phyloP scores from a whole-genome alignment of 495 filamentous ascomycete genomes.

The Venustampulla echinocandica region DNA sequence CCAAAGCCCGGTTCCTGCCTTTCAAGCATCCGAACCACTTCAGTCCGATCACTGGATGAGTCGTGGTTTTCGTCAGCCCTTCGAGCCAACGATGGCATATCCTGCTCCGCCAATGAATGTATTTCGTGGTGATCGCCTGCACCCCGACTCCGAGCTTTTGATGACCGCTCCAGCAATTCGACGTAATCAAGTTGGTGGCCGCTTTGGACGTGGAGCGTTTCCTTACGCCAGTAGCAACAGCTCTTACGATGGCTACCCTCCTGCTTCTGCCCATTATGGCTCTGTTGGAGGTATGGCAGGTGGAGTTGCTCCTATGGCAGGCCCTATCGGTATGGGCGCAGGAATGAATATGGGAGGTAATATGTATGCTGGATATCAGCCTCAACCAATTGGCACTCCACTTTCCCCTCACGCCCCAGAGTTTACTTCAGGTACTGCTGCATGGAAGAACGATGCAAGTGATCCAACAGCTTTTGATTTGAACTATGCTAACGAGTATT shows the following conservation, averaged over 20 bases:
- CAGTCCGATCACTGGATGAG: constrained; percentile 25
- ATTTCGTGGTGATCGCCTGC: constrained; percentile 37
- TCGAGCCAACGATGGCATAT: constrained; percentile 13
- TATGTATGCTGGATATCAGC: constrained; percentile 46
- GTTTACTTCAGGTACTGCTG: constrained; percentile 48
- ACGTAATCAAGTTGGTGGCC: constrained; percentile 29
- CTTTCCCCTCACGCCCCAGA: constrained; percentile 81
- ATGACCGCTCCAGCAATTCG: constrained; percentile 22
- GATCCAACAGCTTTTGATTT: not conserved
- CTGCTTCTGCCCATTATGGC: constrained; percentile 23
- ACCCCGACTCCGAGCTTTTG: constrained; percentile 36
- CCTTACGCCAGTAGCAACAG: constrained; percentile 22
- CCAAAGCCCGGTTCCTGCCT: constrained; percentile 21
- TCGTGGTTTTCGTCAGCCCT: constrained; percentile 29
- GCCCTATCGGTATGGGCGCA: constrained; percentile 24
- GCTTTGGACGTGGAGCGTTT: constrained; percentile 25
- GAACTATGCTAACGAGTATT: constrained; percentile 6
- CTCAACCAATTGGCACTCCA: constrained; percentile 65
- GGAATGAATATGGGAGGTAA: constrained; percentile 27
- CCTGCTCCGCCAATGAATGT: constrained; percentile 24
- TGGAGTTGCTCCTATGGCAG: constrained; percentile 27
- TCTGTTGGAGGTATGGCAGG: constrained; percentile 24
- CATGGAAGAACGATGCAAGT: constrained; percentile 48
- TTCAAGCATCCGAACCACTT: constrained; percentile 26
- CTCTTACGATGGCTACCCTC: constrained; percentile 25